Evolutionary conservation across 305 asterid species (phyloP).

Genomic region (Lippia alba): DNA sequence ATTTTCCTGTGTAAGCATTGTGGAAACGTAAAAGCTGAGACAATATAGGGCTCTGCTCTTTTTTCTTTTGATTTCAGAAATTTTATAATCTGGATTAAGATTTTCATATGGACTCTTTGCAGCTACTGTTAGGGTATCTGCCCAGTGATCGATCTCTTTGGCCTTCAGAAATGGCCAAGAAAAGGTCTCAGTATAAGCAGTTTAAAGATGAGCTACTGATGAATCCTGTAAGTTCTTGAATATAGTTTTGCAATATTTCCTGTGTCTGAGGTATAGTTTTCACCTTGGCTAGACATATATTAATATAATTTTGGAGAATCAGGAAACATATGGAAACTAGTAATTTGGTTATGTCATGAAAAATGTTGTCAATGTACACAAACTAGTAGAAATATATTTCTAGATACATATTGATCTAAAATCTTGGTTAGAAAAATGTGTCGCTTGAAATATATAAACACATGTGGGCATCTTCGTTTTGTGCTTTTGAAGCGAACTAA

Average conservation of each 20-base stretch:
- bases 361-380: no score
- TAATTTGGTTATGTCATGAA: neutral
- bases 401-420: constrained; percentile 24
- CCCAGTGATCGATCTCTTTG: constrained; percentile 83
- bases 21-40: constrained; percentile 13
- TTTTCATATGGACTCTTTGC: constrained; percentile 39
- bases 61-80: constrained; percentile 8
- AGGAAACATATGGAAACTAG: constrained; percentile 22
- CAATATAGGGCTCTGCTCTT: neutral
- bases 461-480: constrained; percentile 10
- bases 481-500: constrained; percentile 25
- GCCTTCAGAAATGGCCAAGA: constrained; percentile 85
- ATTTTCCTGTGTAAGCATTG: constrained; percentile 10
- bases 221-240: constrained; percentile 84
- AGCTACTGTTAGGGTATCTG: constrained; percentile 86
- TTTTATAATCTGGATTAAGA: constrained; percentile 11
- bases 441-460: constrained; percentile 21
- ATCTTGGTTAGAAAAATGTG: constrained; percentile 24
- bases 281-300: constrained; percentile 13
- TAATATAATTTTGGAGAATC: neutral
- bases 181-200: constrained; percentile 81
- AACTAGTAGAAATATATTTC: neutral
- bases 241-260: constrained; percentile 17
- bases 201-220: constrained; percentile 92
- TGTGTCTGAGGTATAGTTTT: neutral